These are phyloP conservation scores for Salicornia ramosissima DNA, from an alignment of 148 eudicot genomes.

Conservation along the genomic window DNA sequence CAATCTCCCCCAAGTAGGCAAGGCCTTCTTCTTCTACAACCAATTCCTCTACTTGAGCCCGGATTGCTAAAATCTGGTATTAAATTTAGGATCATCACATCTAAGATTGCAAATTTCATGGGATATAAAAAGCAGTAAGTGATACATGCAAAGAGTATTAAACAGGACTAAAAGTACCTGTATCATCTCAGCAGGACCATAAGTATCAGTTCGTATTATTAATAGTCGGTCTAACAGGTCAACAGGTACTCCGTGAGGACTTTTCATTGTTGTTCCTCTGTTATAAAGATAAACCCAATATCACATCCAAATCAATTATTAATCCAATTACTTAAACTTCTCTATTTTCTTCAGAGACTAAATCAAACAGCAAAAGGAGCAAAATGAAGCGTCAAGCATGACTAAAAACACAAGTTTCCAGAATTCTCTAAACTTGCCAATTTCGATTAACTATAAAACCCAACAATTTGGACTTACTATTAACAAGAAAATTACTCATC, in stretches of 20 bases:
- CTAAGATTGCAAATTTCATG: not conserved
- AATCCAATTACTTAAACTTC: not conserved
- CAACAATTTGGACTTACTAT: not conserved
- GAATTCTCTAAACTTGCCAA: not conserved
- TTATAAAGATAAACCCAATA: conserved; percentile 14
- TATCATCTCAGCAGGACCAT: conserved; percentile 97
- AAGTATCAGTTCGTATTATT: conserved; percentile 77
- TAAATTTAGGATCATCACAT: conserved; percentile 8
- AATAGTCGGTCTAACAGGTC: conserved; percentile 81
- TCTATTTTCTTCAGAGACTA: too few species aligned
- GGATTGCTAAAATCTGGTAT: conserved; percentile 80
- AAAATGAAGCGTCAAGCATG: not conserved
- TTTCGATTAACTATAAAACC: not conserved
- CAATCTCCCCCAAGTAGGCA: conserved; percentile 86
- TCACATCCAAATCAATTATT: not conserved
- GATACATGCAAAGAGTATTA: not conserved
- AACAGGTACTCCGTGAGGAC: conserved; percentile 96
- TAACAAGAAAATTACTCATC: not conserved
- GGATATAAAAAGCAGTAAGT: not conserved
- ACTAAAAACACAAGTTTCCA: not conserved
- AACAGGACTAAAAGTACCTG: conserved; percentile 44
- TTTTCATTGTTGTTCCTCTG: conserved; percentile 95
- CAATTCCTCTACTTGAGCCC: conserved; percentile 95
- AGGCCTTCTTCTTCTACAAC: conserved; percentile 83
- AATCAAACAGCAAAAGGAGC: not conserved